Base-by-base conservation (phyloP, 345 rosid species). In the Geranium rotundifolium region DNA sequence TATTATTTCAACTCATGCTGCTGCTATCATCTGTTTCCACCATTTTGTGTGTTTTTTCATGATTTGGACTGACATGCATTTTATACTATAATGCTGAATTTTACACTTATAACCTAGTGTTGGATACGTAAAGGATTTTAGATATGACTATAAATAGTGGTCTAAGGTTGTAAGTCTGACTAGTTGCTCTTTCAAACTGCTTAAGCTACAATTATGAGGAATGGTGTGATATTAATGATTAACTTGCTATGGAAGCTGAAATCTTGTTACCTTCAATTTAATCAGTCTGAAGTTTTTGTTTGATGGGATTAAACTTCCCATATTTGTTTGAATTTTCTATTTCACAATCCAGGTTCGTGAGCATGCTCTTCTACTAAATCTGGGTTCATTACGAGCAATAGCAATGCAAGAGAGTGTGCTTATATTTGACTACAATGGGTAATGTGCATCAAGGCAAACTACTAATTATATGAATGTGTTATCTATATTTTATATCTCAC, bases 381-480 rank as follows among this genome's bases (percentile, higher is more conserved):
- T 92, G 81, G 98, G 98, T 0, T 87, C 97, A 10, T 55, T 89
- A 56, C 75, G 90, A 66, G 97, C 97, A 5, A 92, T 92, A 70
- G 91, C 93, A 70, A 89, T 89, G 97, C 82, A 72, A 27, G 97
- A 92, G 27, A 66, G 72, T 63, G 98, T 84, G 65, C 82, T 89
- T 71, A 73, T 92, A 68, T 92, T 92, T 72, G 91, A 92, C 71
- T 87, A 87, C 70, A 84, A 85, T 67, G 60, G 93, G 98, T 87
- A 84, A 72, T 54, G 41, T 41, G 50, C 50, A 1, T 41, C 50
- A 6, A 41, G 1, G 50, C 4, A 41, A 13, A 9, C 10, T 41
- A 13, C 50, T 41, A 41, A 41, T 41, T 9, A 41, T 41, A 5
- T 41, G 50, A 41, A 5, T 5, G 9, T 41, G 5, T 41, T 5